Base-by-base conservation (phyloP, 202 grass and related monocot genomes). In the Carex sylvatica region DNA sequence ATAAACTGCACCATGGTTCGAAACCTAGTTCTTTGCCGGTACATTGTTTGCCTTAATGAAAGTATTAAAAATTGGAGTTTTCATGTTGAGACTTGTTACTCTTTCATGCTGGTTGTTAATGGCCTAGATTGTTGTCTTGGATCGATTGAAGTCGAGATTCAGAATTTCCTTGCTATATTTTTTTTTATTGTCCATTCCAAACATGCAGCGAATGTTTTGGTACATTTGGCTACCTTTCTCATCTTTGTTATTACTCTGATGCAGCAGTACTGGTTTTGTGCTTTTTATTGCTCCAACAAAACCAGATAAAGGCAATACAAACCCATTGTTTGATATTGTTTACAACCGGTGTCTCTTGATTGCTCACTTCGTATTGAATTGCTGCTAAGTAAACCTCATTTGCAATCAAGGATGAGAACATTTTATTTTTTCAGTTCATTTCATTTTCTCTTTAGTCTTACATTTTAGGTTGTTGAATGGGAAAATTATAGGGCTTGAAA, bases 11-110 rank as follows among this genome's bases (percentile, higher is more conserved):
- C 74, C 49, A 54, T 38, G 53, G 74, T 54, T 77, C 53, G 15
- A 77, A n/a, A 59, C 53, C 53, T 77, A 35, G 74, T 77, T 59
- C 52, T 59, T 33, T 77, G 73, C 74, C 30, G 53, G 74, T 58
- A 59, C 52, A 20, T 77, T 77, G 74, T 59, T 59, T 77, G 74
- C 23, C 74, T 77, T 19, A 58, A 59, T 77, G 74, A 59, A 76
- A 46, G 18, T 71, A 58, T 55, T 74, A 18, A 19, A 36, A 77
- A 36, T 31, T 77, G 52, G 15, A 77, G 51, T 77, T 56, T 77
- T 36, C 53, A 77, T 77, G 74, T 58, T 20, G 15, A 38, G 8
- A 58, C 74, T 36, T 77, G 52, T 55, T 75, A 33, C 72, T 75
- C 23, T 55, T 55, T 75, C 23, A 5, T 11, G 52, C 53, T 38